Evolutionary conservation across 2,329 filamentous ascomycete genomes (phyloP).

Genomic region (Fusarium sp.): DNA sequence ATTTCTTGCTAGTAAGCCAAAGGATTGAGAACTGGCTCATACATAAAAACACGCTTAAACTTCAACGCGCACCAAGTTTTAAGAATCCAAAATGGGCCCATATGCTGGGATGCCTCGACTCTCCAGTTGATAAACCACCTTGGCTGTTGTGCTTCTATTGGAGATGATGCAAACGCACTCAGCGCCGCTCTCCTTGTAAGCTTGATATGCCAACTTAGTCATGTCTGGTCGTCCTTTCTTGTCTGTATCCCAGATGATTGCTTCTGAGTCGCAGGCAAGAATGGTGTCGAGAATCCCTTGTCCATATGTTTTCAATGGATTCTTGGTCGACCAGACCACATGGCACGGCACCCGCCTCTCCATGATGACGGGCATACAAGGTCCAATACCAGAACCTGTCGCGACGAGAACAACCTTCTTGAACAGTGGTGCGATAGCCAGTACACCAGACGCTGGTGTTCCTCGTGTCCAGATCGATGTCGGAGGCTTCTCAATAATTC

Average conservation of each 20-base stretch:
- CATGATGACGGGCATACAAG: slow-evolving; percentile 32
- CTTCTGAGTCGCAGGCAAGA: slow-evolving; percentile 19
- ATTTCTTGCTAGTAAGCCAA: background rate
- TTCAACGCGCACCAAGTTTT: background rate
- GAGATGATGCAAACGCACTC: slow-evolving; percentile 77
- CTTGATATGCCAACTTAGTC: slow-evolving; percentile 54
- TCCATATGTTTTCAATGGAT: slow-evolving; percentile 28
- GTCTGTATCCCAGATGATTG: slow-evolving; percentile 64
- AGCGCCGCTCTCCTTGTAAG: slow-evolving; percentile 61
- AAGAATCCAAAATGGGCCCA: slow-evolving; percentile 73
- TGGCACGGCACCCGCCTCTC: slow-evolving; percentile 32
- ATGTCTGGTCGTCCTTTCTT: slow-evolving; percentile 64
- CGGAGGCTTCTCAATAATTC: slow-evolving; percentile 68
- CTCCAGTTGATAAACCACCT: slow-evolving; percentile 73
- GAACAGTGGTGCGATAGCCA: slow-evolving; percentile 30
- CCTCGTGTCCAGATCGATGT: slow-evolving; percentile 71
- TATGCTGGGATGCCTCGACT: slow-evolving; percentile 70
- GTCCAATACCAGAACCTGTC: slow-evolving; percentile 34
- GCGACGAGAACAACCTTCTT: slow-evolving; percentile 37
- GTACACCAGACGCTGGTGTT: slow-evolving; percentile 64
- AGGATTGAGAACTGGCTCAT: background rate
- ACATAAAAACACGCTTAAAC: background rate
- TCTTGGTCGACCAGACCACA: slow-evolving; percentile 35
- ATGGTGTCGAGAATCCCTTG: slow-evolving; percentile 25
- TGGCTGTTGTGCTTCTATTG: slow-evolving; percentile 69